phyloP scores from a whole-genome alignment of 176 grass and related monocot species.

The Aegilops longissima region DNA sequence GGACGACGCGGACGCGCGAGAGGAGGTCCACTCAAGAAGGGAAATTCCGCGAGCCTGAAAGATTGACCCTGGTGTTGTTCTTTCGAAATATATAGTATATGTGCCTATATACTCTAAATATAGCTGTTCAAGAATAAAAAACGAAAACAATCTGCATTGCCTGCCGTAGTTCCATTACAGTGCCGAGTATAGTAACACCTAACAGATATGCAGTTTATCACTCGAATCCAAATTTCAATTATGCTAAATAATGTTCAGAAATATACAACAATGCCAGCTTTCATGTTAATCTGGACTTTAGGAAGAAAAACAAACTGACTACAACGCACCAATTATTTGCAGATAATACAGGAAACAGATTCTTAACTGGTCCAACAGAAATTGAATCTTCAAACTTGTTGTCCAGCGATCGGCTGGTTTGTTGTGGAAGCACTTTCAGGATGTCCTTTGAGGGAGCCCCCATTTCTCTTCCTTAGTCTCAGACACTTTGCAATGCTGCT shows the following conservation, averaged over 20 bases:
- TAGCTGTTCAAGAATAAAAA: background rate
- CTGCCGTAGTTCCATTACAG: background rate
- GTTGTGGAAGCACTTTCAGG: background rate
- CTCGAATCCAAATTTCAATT: background rate
- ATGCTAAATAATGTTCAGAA: background rate
- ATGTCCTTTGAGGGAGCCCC: background rate
- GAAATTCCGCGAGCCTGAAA: no score
- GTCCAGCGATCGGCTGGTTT: background rate
- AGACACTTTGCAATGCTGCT: slow-evolving; percentile 21
- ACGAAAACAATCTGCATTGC: background rate
- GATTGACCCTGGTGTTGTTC: no score
- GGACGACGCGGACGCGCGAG: no score
- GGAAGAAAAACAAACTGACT: background rate
- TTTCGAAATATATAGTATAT: background rate
- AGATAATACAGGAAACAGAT: background rate
- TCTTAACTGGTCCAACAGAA: background rate
- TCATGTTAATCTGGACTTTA: background rate
- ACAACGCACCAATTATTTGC: background rate
- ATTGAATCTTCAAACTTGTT: background rate
- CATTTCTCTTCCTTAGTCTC: background rate
- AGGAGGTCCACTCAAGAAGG: no score
- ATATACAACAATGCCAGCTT: background rate
- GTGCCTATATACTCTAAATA: background rate
- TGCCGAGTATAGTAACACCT: background rate
- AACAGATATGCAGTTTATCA: background rate